A percentile compares a stretch with the other conserved stretches of the same genome.
phyloP scores from a whole-genome alignment of 1,284 basidiomycete species.

The Tausonia pullulans region DNA sequence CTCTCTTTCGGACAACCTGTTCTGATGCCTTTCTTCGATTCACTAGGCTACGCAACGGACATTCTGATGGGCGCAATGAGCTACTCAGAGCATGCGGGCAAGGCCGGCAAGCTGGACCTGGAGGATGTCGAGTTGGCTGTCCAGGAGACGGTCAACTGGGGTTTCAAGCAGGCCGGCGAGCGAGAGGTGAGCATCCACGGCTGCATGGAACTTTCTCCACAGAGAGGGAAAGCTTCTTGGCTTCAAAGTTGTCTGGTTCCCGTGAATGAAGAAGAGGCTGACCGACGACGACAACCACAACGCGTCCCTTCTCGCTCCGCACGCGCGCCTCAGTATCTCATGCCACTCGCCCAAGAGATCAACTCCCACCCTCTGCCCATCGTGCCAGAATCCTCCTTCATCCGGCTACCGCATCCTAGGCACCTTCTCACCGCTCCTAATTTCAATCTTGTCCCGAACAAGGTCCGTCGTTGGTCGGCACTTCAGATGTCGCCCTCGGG shows the following conservation, averaged over 20 bases:
- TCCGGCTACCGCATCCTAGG: conserved; percentile 34
- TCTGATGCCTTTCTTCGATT: neutral
- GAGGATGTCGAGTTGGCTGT: conserved; percentile 38
- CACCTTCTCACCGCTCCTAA: conserved; percentile 38
- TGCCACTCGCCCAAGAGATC: conserved; percentile 34
- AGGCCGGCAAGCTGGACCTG: conserved; percentile 22
- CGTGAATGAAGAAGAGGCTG: no score
- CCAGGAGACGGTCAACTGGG: conserved; percentile 34
- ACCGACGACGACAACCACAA: no score
- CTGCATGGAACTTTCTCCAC: no score
- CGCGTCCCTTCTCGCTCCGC: neutral
- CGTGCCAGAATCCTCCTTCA: conserved; percentile 35
- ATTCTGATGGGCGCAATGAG: conserved; percentile 35
- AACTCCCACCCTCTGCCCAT: conserved; percentile 36
- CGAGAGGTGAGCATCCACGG: conserved; percentile 31
- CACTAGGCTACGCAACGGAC: conserved; percentile 36
- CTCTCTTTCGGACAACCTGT: neutral
- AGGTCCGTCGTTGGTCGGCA: neutral
- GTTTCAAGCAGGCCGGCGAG: conserved; percentile 31
- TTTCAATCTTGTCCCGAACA: conserved; percentile 34
- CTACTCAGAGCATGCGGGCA: conserved; percentile 36
- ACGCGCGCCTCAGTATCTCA: conserved; percentile 27
- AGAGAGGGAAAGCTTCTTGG: no score
- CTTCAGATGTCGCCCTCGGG: neutral
- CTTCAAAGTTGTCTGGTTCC: no score